Evolutionary conservation across 768 basidiomycete genomes (phyloP).

Genomic region (Suillus decipiens): DNA sequence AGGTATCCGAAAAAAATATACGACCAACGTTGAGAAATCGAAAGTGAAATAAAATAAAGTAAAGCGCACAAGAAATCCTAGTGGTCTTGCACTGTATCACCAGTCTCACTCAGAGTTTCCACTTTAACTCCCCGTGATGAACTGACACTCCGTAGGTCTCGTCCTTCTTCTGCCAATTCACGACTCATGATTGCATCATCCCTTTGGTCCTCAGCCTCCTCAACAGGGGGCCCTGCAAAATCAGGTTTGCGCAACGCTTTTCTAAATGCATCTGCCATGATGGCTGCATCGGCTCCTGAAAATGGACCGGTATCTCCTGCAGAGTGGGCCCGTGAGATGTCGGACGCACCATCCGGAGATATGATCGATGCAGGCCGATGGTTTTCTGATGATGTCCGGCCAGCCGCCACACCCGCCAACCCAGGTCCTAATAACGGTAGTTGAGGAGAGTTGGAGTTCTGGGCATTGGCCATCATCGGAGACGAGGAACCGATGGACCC

Average conservation of each 20-base stretch:
- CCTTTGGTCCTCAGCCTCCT: slow-evolving; percentile 54
- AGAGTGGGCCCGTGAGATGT: slow-evolving; percentile 61
- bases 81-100: slow-evolving; percentile 49
- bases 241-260: slow-evolving; percentile 88
- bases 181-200: slow-evolving; percentile 52
- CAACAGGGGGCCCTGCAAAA: slow-evolving; percentile 68
- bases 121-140: slow-evolving; percentile 80
- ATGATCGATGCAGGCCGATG: slow-evolving; percentile 42
- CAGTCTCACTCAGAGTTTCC: slow-evolving; percentile 60
- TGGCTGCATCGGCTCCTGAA: slow-evolving; percentile 83
- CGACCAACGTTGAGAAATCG: slow-evolving; percentile 35
- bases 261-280: slow-evolving; percentile 92
- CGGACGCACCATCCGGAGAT: slow-evolving; percentile 75
- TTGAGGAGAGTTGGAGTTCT: slow-evolving; percentile 40
- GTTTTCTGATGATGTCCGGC: slow-evolving; percentile 34
- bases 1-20: slow-evolving; percentile 38
- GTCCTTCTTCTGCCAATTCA: slow-evolving; percentile 87
- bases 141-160: slow-evolving; percentile 81
- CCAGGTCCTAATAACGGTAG: slow-evolving; percentile 49
- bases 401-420: slow-evolving; percentile 33
- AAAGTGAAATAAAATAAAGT: slow-evolving; percentile 37
- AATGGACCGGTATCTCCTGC: slow-evolving; percentile 70
- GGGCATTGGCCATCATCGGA: slow-evolving; percentile 78
- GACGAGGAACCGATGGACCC: slow-evolving; percentile 79
- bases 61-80: slow-evolving; percentile 38